Conservation (phyloP, 371 early-diverging fungal species). For the Rhizopus delemar region DNA sequence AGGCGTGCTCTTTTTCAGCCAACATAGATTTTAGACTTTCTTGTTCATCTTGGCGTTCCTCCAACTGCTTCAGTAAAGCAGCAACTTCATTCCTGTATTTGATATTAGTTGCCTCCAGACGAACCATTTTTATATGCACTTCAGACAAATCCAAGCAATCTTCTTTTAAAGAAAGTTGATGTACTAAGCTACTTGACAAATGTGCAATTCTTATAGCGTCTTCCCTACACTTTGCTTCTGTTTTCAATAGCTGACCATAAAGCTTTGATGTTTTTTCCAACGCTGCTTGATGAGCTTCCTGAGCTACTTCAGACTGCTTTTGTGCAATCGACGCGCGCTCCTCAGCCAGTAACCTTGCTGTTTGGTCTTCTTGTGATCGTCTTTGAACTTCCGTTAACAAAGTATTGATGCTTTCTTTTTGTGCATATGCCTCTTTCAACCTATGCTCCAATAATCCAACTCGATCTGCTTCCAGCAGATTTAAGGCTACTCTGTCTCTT, state of each 20-base stretch:
- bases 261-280: slow-evolving; percentile 42
- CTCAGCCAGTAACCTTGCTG: slow-evolving; percentile 45
- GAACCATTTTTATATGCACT: slow-evolving; percentile 52
- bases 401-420: slow-evolving; percentile 35
- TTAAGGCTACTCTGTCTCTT: slow-evolving; percentile 32
- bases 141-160: slow-evolving; percentile 31
- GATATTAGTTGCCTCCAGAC: slow-evolving; percentile 60
- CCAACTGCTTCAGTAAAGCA: slow-evolving; percentile 45
- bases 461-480: slow-evolving; percentile 48
- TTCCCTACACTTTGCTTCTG: slow-evolving; percentile 50
- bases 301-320: slow-evolving; percentile 51
- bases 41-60: slow-evolving; percentile 54
- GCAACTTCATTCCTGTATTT: slow-evolving; percentile 59
- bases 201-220: slow-evolving; percentile 41
- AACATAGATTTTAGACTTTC: slow-evolving; percentile 41
- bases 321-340: slow-evolving; percentile 47
- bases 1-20: slow-evolving; percentile 43
- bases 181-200: slow-evolving; percentile 48
- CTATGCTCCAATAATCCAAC: slow-evolving; percentile 50
- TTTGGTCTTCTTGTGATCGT: slow-evolving; percentile 43
- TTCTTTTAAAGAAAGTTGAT: slow-evolving; percentile 13
- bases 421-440: slow-evolving; percentile 39
- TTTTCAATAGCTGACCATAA: slow-evolving; percentile 41
- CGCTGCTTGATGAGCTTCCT: slow-evolving; percentile 51
- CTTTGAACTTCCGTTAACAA: slow-evolving; percentile 33